phyloP scores from a whole-genome alignment of 148 eudicot species.

The Limonium bicolor region DNA sequence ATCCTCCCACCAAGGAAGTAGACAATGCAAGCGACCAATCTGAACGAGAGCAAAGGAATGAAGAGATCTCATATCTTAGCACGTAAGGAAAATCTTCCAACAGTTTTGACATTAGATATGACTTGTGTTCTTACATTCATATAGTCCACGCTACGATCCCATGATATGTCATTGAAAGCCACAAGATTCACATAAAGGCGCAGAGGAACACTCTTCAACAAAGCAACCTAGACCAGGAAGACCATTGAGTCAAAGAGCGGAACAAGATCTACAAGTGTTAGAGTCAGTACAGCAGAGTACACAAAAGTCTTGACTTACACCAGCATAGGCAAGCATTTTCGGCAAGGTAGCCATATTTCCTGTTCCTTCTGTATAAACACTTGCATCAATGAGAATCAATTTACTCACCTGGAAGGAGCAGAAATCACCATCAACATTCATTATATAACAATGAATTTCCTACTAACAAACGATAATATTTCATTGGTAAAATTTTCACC shows the following conservation, averaged over 20 bases:
- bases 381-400: conserved; percentile 76
- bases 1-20: conserved; percentile 92
- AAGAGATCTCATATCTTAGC: background rate
- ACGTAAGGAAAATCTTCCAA: background rate
- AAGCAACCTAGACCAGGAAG: conserved; percentile 28
- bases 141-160: conserved; percentile 53
- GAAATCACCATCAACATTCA: background rate
- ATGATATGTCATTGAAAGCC: conserved; percentile 50
- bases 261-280: background rate
- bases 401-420: conserved; percentile 51
- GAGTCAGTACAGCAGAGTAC: background rate
- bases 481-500: conserved; percentile 24
- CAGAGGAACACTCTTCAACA: conserved; percentile 63
- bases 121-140: conserved; percentile 34
- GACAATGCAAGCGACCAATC: conserved; percentile 89
- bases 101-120: background rate
- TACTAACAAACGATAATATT: background rate
- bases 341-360: conserved; percentile 56
- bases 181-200: conserved; percentile 59
- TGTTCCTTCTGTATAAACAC: conserved; percentile 86
- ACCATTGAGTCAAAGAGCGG: background rate
- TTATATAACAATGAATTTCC: background rate
- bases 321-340: conserved; percentile 65
- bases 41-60: conserved; percentile 7
- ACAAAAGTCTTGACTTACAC: conserved; percentile 58